Conservation (phyloP, 768 basidiomycete species). For the Calvatia gigantea region DNA sequence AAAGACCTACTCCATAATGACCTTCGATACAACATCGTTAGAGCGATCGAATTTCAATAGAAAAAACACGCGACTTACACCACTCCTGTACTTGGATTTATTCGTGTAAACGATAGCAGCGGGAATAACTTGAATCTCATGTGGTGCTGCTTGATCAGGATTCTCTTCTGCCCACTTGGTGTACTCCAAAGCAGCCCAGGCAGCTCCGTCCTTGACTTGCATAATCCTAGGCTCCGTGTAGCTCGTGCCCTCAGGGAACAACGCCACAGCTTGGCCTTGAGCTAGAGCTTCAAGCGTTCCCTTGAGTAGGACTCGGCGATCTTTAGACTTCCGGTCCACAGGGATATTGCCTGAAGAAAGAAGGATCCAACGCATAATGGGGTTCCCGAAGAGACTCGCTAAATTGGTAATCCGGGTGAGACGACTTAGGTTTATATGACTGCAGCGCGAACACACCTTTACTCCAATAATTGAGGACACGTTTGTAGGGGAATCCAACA, state of each 20-base stretch:
- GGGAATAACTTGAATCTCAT: conserved; percentile 69
- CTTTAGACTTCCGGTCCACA: conserved; percentile 92
- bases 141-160: conserved; percentile 36
- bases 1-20: conserved; percentile 63
- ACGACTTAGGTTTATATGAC: background rate
- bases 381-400: conserved; percentile 82
- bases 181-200: conserved; percentile 95
- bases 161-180: conserved; percentile 69
- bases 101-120: conserved; percentile 92
- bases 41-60: background rate
- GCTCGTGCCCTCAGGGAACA: conserved; percentile 92
- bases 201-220: conserved; percentile 90
- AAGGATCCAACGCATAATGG: conserved; percentile 67
- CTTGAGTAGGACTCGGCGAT: conserved; percentile 82
- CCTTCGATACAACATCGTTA: conserved; percentile 33
- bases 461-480: conserved; percentile 90
- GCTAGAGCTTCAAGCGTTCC: conserved; percentile 87
- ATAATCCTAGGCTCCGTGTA: conserved; percentile 93
- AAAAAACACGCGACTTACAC: conserved; percentile 48
- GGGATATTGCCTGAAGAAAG: conserved; percentile 95
- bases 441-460: conserved; percentile 62
- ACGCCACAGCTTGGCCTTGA: conserved; percentile 78
- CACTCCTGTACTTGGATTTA: conserved; percentile 92
- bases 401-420: conserved; percentile 4
- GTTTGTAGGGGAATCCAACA: conserved; percentile 74